These are phyloP conservation scores for Laguncularia racemosa DNA, from an alignment of 345 rosid genomes.

Conservation along the genomic window DNA sequence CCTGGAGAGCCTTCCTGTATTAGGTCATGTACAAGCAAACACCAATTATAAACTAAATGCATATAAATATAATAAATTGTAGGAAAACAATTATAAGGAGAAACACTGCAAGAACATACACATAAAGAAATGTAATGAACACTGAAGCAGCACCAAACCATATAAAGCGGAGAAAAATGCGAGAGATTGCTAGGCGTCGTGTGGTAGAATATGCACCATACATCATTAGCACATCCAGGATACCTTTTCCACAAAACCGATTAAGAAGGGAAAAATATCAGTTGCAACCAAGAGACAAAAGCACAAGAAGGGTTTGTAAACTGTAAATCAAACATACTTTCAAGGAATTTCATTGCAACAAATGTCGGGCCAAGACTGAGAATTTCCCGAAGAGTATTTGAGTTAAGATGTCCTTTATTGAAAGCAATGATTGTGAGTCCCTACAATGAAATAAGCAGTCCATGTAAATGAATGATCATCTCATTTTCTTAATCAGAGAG, in stretches of 20 bases:
- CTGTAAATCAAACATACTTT: slow-evolving; percentile 44
- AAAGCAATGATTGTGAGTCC: slow-evolving; percentile 87
- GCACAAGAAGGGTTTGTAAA: slow-evolving; percentile 1
- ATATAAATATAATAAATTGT: slow-evolving; percentile 4
- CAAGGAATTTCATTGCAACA: slow-evolving; percentile 83
- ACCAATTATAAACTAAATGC: slow-evolving; percentile 3
- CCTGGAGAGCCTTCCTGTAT: slow-evolving; percentile 72
- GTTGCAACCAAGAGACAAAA: neutral
- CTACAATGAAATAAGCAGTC: slow-evolving; percentile 25
- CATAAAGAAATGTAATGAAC: slow-evolving; percentile 73
- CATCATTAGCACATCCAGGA: slow-evolving; percentile 87
- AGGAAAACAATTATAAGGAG: slow-evolving; percentile 7
- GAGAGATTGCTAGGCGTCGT: slow-evolving; percentile 65
- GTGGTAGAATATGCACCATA: slow-evolving; percentile 96
- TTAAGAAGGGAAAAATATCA: slow-evolving; percentile 12
- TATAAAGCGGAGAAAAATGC: slow-evolving; percentile 78
- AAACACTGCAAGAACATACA: slow-evolving; percentile 43
- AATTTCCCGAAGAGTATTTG: slow-evolving; percentile 50
- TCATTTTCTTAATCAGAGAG: too few relatives aligned
- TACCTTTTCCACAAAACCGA: slow-evolving; percentile 39
- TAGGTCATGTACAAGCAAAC: slow-evolving; percentile 8
- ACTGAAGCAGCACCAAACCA: slow-evolving; percentile 78
- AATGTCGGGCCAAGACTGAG: slow-evolving; percentile 97
- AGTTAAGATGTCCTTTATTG: slow-evolving; percentile 39
- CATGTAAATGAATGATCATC: too few relatives aligned